Evolutionary conservation across 805 yeast genomes (phyloP).

Genomic region (Saccharomyces paradoxus): DNA sequence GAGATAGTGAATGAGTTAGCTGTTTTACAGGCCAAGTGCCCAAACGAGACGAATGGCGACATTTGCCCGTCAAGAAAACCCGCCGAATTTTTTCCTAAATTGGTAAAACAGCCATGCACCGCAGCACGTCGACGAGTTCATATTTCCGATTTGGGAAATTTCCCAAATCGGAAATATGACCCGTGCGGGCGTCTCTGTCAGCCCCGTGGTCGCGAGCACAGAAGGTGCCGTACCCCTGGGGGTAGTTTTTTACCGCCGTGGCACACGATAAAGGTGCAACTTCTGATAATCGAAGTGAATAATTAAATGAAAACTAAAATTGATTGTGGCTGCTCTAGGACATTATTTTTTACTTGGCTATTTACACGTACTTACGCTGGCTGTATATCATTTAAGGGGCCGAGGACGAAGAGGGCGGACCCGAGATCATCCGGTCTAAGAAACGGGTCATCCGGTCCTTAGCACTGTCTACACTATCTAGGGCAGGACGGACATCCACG

Average conservation of each 20-base stretch:
- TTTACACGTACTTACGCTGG: neutral
- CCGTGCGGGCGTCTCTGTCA: neutral
- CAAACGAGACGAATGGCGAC: neutral
- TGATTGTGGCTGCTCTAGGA: neutral
- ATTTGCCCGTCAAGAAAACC: neutral
- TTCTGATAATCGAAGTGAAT: neutral
- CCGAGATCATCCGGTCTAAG: neutral
- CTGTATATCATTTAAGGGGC: neutral
- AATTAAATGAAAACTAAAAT: no score
- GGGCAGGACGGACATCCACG: constrained; percentile 92
- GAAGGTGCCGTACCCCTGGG: neutral
- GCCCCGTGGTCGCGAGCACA: neutral
- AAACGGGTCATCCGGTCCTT: constrained; percentile 58
- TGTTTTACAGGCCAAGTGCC: neutral
- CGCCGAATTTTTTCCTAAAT: neutral
- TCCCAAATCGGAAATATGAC: neutral
- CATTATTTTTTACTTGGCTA: neutral
- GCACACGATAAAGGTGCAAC: neutral
- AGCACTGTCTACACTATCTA: constrained; percentile 59
- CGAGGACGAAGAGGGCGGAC: neutral
- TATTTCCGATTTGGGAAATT: neutral
- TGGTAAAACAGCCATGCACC: neutral
- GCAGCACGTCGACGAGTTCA: neutral
- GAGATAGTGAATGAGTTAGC: neutral
- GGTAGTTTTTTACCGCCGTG: neutral